phyloP scores from a whole-genome alignment of 331 rosid species.

The Malus hybrid region DNA sequence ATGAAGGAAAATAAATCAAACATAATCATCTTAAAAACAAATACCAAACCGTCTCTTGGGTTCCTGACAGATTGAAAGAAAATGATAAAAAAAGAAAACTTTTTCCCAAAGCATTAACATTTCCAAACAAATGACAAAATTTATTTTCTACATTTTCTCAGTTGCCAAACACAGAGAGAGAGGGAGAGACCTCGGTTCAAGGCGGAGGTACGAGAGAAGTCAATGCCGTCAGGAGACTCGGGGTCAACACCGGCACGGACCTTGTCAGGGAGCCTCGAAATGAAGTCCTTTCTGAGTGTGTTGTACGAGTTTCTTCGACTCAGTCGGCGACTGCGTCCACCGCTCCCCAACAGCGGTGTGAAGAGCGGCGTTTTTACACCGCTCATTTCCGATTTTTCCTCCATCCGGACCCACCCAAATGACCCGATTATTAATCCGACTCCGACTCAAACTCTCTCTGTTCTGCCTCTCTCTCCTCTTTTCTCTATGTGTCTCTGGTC shows the following conservation, averaged over 20 bases:
- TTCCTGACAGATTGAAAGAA: background rate
- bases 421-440: background rate
- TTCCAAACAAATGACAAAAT: background rate
- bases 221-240: slow-evolving; percentile 22
- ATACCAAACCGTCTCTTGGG: background rate
- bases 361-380: background rate
- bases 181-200: slow-evolving; percentile 21
- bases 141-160: background rate
- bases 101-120: background rate
- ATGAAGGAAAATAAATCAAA: background rate
- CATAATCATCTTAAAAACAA: background rate
- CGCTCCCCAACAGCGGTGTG: slow-evolving; percentile 19
- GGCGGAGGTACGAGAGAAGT: slow-evolving; percentile 17
- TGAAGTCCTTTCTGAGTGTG: slow-evolving; percentile 34
- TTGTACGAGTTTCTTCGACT: slow-evolving; percentile 33
- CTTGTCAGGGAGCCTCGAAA: slow-evolving; percentile 28
- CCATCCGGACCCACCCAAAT: slow-evolving; percentile 6
- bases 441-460: background rate
- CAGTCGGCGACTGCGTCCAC: slow-evolving; percentile 17
- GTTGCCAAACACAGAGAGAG: background rate
- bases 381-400: slow-evolving; percentile 8
- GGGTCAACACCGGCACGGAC: slow-evolving; percentile 22
- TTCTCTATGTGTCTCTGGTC: background rate
- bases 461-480: background rate
- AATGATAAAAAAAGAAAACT: background rate